Evolutionary conservation across 2,329 filamentous ascomycete genomes (phyloP), one percentile per base, ranked within the genome.

Genomic region (Colletotrichum orchidophilum): DNA sequence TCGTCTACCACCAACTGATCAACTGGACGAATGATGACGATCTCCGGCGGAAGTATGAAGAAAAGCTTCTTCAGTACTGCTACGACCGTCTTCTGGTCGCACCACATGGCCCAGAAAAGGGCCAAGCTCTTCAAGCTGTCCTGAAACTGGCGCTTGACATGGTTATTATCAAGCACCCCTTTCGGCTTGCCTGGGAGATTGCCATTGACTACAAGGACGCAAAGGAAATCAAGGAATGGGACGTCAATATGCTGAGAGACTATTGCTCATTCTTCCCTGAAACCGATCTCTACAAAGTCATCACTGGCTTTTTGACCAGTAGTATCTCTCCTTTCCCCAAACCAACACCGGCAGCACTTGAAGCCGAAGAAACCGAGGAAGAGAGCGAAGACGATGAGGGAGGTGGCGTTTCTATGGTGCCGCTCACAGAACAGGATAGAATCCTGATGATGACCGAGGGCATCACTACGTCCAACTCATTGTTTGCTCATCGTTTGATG

Each of bases 81-180:
- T 92, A 95, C 75, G 95, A 98, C 68, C 88, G 90, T 5, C 87
- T 99, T 1, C 81, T 92, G 9, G 91, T 93, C 31, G 85, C 94
- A 18, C 89, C 92, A 3, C 72, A 86, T 1, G 90, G 91, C 3
- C 80, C 83, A 3, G 84, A 91, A 69, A 98, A 98, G 81, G 78
- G 83, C 1, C 81, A 85, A 21, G 95, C 97, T 80, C 88, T 93
- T 29, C 84, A 90, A 42, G 91, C 93, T 73, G 92, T 97, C 0
- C 82, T 93, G 76, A 92, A 93, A 71, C 84, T 96, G 63, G 95
- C 96, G 0, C 90, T 92, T 73, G 96, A 96, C 72, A 97, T 99
- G 93, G 96, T 99, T 72, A 93, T 97, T 71, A 96, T 99, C 79
- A 95, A 96, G 76, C 95, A 98, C 76, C 94, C 94, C 0, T 97